phyloP scores from a whole-genome alignment of 495 filamentous ascomycete species.

The Sporormia fimetaria region DNA sequence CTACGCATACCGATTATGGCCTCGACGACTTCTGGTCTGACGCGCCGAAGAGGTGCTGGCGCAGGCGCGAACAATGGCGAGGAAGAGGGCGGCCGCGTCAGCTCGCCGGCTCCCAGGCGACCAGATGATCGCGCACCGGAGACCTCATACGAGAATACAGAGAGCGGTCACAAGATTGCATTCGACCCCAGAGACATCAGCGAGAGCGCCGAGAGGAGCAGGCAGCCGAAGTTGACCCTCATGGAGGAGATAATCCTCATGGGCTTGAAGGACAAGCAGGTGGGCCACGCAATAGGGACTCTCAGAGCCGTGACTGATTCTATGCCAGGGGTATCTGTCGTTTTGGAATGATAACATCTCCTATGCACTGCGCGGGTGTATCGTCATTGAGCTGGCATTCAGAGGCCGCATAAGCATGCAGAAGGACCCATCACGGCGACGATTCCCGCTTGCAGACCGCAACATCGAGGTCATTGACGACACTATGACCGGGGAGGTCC shows the following conservation, averaged over 20 bases:
- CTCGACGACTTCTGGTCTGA: constrained; percentile 45
- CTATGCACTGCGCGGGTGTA: constrained; percentile 92
- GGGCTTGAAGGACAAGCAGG: constrained; percentile 97
- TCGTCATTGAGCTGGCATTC: constrained; percentile 94
- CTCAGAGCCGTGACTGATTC: not conserved
- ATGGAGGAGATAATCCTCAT: constrained; percentile 97
- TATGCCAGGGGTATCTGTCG: constrained; percentile 76
- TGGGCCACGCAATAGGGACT: constrained; percentile 32
- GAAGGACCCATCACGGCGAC: constrained; percentile 82
- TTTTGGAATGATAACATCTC: constrained; percentile 99
- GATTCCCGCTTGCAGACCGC: constrained; percentile 85
- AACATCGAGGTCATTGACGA: constrained; percentile 96
- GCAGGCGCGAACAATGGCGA: constrained; percentile 46
- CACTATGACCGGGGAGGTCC: constrained; percentile 90
- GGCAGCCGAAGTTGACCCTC: constrained; percentile 93
- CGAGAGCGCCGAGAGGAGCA: constrained; percentile 90
- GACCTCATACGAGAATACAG: constrained; percentile 81
- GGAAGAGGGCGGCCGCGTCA: constrained; percentile 51
- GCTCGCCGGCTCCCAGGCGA: constrained; percentile 53
- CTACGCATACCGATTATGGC: constrained; percentile 15
- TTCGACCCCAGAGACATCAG: constrained; percentile 96
- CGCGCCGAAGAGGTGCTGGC: constrained; percentile 62
- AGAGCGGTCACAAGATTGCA: constrained; percentile 97
- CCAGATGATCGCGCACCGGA: constrained; percentile 61
- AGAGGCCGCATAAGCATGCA: constrained; percentile 96